A percentile compares a stretch with the other conserved stretches of the same genome.
phyloP scores from a whole-genome alignment of 2,329 filamentous ascomycete species.

The Hypoxylon sp. region DNA sequence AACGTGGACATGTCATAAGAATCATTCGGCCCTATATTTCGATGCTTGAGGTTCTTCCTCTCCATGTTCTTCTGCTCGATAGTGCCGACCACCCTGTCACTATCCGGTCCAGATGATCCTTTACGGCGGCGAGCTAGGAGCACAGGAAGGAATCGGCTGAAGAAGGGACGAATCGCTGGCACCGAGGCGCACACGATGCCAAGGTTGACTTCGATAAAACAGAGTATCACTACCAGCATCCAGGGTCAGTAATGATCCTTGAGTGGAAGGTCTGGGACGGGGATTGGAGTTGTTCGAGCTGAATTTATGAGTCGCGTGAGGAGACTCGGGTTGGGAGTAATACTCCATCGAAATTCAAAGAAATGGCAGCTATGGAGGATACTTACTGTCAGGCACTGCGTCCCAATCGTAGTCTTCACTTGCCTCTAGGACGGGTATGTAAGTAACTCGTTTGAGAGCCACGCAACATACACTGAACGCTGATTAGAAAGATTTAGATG shows the following conservation, averaged over 20 bases:
- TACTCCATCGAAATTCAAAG: not conserved
- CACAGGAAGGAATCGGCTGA: conserved; percentile 36
- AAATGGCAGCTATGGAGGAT: not conserved
- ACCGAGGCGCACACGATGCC: conserved; percentile 44
- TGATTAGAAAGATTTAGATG: not conserved
- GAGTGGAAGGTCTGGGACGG: not conserved
- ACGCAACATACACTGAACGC: conserved; percentile 36
- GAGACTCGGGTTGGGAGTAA: too few species aligned
- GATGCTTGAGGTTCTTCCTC: conserved; percentile 32
- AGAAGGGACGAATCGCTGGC: conserved; percentile 39
- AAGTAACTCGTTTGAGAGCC: conserved; percentile 42
- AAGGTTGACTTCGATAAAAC: conserved; percentile 41
- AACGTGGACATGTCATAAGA: conserved; percentile 33
- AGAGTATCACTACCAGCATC: conserved; percentile 38
- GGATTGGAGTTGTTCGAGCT: not conserved
- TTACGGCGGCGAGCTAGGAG: conserved; percentile 32
- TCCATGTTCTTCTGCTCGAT: conserved; percentile 37
- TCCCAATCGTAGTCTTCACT: conserved; percentile 46
- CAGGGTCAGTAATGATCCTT: conserved; percentile 7
- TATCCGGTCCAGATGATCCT: conserved; percentile 13
- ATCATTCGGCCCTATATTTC: conserved; percentile 27
- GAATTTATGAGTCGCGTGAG: not conserved
- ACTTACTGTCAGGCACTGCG: conserved; percentile 44
- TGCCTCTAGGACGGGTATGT: conserved; percentile 40
- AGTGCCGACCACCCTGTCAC: conserved; percentile 24